These are phyloP conservation scores for Inga leiocalycina DNA, from an alignment of 306 rosid species.

Conservation along the genomic window DNA sequence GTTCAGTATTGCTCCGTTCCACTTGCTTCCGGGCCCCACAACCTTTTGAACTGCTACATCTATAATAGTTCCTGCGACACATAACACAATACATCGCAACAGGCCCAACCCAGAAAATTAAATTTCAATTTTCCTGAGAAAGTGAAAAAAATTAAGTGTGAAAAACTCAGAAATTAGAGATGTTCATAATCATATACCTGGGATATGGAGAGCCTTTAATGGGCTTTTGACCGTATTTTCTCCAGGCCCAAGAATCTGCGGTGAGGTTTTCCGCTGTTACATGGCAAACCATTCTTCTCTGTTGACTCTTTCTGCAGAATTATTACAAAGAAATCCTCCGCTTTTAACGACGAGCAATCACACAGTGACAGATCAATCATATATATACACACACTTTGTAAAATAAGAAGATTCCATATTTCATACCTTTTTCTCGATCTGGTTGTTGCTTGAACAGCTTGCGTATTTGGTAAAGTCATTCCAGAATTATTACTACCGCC, in stretches of 20 bases:
- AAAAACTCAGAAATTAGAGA: neutral
- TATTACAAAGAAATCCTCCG: neutral
- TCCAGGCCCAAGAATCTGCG: slow-evolving; percentile 84
- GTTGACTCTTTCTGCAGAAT: slow-evolving; percentile 56
- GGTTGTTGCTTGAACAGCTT: slow-evolving; percentile 31
- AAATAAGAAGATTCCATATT: neutral
- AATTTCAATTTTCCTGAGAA: slow-evolving; percentile 2
- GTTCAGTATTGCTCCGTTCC: slow-evolving; percentile 61
- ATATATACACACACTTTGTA: neutral
- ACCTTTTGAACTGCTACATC: slow-evolving; percentile 79
- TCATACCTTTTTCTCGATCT: slow-evolving; percentile 56
- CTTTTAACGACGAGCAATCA: neutral
- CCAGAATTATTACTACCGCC: neutral
- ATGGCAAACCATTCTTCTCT: slow-evolving; percentile 51
- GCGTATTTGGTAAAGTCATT: slow-evolving; percentile 31
- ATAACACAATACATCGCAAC: neutral
- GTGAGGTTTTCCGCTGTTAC: slow-evolving; percentile 61
- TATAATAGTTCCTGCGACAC: slow-evolving; percentile 65
- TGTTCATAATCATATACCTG: slow-evolving; percentile 41
- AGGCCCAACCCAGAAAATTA: neutral
- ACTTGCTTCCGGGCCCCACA: slow-evolving; percentile 80
- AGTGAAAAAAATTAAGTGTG: neutral
- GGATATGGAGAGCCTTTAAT: slow-evolving; percentile 86
- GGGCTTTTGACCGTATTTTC: slow-evolving; percentile 82
- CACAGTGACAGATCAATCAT: neutral